A percentile compares a stretch with the other conserved stretches of the same genome.
phyloP scores from a whole-genome alignment of 306 rosid species.

The Parietaria judaica region DNA sequence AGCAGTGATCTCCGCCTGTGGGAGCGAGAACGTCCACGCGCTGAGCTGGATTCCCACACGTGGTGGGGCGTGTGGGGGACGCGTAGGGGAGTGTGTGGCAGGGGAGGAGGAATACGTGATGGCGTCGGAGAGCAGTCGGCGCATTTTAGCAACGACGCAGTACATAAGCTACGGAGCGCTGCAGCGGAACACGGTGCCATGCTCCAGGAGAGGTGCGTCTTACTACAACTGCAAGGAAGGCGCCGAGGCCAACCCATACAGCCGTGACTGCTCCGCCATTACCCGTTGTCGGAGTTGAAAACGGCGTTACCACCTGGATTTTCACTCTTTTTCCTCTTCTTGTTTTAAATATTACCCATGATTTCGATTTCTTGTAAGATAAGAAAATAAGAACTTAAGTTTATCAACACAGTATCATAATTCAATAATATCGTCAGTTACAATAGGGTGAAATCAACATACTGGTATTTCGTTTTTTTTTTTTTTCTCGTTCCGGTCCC shows the following conservation, averaged over 20 bases:
- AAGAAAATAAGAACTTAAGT: not conserved
- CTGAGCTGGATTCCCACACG: conserved; percentile 24
- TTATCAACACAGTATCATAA: not conserved
- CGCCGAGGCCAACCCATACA: conserved; percentile 19
- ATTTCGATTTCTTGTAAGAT: not conserved
- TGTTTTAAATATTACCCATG: not conserved
- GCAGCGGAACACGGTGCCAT: conserved; percentile 17
- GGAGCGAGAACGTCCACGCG: conserved; percentile 19
- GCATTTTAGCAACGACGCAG: conserved; percentile 6
- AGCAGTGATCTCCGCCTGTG: conserved; percentile 4
- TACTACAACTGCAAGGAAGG: conserved; percentile 18
- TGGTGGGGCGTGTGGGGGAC: not conserved
- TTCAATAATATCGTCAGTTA: too few species aligned
- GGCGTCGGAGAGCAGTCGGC: conserved; percentile 4
- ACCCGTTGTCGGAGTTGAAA: conserved; percentile 39
- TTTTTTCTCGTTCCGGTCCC: too few species aligned
- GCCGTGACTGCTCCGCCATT: conserved; percentile 14
- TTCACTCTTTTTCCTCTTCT: not conserved
- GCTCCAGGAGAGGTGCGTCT: conserved; percentile 16
- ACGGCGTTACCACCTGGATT: not conserved
- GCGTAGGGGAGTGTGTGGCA: conserved; percentile 4
- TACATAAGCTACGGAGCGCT: conserved; percentile 23
- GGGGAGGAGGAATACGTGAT: not conserved
- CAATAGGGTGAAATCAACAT: too few species aligned
- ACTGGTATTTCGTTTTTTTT: too few species aligned